Base-by-base conservation (phyloP, 208 protist species). In the Acanthamoeba royreba region DNA sequence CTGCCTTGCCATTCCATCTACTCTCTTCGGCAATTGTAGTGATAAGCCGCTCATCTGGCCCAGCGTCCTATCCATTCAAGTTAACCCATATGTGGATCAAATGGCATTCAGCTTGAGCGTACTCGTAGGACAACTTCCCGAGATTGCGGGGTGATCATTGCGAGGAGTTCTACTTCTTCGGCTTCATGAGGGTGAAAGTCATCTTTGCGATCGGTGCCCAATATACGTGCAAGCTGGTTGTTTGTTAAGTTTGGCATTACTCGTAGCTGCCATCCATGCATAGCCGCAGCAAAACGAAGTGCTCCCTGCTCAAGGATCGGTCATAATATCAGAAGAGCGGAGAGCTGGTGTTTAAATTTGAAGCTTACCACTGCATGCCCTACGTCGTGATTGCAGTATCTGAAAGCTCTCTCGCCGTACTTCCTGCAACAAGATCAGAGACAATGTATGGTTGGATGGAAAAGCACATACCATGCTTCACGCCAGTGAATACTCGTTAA, bases 331-430 rank as follows among this genome's bases (percentile, higher is more conserved):
- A n/a, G n/a, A n/a, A n/a, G n/a, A n/a, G n/a, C n/a, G n/a, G n/a
- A n/a, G n/a, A n/a, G n/a, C n/a, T n/a, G n/a, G n/a, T n/a, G n/a
- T n/a, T n/a, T n/a, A n/a, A n/a, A n/a, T n/a, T n/a, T n/a, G n/a
- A n/a, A n/a, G n/a, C n/a, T n/a, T n/a, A 89, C 81, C 81, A 89
- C 1, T 2, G 81, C 81, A 28, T 89, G 81, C 46, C 81, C 81
- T 13, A 89, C 52, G 47, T 89, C 81, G 22, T 89, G 81, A 40
- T 89, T 89, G n/a, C 81, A 89, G 22, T 89, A 89, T 1, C 81
- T n/a, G 28, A 89, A 89, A 1, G 81, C 81, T 22, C 81, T 4
- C 81, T 89, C 81, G 45, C 81, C 81, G 22, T 89, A 89, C 25
- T 89, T 89, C 81, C 81, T 89, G 81, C 31, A 7, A 61, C 31